Base-by-base conservation (phyloP, 208 protist species). In the Crithidia fasciculata region DNA sequence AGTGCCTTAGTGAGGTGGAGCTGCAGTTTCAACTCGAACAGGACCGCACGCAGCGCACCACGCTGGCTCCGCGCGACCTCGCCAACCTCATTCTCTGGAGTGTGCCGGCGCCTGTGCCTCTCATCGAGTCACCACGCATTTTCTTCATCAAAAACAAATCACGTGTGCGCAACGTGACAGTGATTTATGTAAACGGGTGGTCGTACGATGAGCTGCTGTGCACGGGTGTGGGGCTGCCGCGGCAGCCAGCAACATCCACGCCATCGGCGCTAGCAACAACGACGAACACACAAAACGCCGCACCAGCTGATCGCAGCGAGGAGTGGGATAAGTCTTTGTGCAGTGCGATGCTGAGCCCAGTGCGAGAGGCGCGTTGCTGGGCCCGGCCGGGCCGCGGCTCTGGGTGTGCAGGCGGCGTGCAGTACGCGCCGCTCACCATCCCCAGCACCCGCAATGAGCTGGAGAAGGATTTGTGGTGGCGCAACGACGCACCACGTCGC, bases 141-240 rank as follows among this genome's bases (percentile, higher is more conserved):
- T 93, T 93, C 73, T 91, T 92, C 52, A 64, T 96, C 56, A 82
- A 81, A 63, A 94, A 93, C 68, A 91, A 90, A 65, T 93, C 87
- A 5, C 80, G 60, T 10, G 49, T 96, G 47, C 81, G 88, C 10
- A 86, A 93, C 76, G 79, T 89, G 37, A 77, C 93, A n/a, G 72
- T 93, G 8, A 58, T 96, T 15, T 96, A 92, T 63, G 85, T 94
- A 36, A 90, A 94, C 57, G 89, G 89, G 10, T 92, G 85, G 87
- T 89, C 87, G 36, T 87, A 90, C 70, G 85, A 92, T 55, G 78
- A 86, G 67, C 86, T 95, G 79, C 80, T 92, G 70, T 82, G 80
- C 64, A 83, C 81, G 5, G 81, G 74, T 8, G 76, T 82, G 3
- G 76, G 76, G 19, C 71, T 87, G 15, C 74, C 71, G 28, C 69